These are phyloP conservation scores for Friedmanniomyces endolithicus DNA, from an alignment of 495 filamentous ascomycete genomes.

Conservation along the genomic window DNA sequence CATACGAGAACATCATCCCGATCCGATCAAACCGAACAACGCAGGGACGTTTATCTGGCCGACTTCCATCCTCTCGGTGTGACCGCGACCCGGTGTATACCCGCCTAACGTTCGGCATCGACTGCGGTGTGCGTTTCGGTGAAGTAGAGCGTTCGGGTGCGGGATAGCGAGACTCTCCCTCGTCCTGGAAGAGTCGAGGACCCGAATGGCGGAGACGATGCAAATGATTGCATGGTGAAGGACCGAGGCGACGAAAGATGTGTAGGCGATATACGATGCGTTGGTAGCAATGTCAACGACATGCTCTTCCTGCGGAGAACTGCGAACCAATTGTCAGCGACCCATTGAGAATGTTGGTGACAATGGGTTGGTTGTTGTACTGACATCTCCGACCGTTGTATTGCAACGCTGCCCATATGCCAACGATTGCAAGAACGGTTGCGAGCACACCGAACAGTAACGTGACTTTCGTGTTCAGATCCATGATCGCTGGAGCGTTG, in stretches of 20 bases:
- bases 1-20: too few relatives aligned
- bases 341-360: too few relatives aligned
- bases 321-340: neutral
- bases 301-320: neutral
- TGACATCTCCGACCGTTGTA: neutral
- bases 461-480: slow-evolving; percentile 5
- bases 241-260: neutral
- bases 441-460: slow-evolving; percentile 3
- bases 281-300: neutral
- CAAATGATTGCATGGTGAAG: neutral
- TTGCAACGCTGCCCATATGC: neutral
- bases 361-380: neutral
- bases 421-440: slow-evolving; percentile 3
- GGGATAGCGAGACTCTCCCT: neutral
- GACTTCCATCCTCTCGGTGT: too few relatives aligned
- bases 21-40: too few relatives aligned
- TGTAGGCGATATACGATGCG: neutral
- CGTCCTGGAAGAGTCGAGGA: neutral
- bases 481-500: neutral
- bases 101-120: neutral
- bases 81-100: too few relatives aligned
- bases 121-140: neutral
- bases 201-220: neutral
- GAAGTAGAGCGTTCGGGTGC: neutral
- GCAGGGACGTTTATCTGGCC: too few relatives aligned